Conservation (phyloP, 352 stramenopile species). For the Phytophthora sp. region DNA sequence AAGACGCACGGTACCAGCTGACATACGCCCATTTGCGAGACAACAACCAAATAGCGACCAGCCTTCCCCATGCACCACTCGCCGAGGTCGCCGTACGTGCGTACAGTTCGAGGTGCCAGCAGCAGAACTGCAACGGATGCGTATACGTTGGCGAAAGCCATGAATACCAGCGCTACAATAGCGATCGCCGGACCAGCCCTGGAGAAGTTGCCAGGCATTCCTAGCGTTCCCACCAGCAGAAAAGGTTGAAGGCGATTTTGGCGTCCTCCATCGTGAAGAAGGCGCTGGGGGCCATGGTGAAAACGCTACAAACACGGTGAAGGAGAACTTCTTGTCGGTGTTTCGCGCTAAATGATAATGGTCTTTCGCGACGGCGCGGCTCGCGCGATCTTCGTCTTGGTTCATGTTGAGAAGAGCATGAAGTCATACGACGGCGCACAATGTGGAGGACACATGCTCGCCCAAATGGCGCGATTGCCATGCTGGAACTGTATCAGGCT, state of each 20-base stretch:
- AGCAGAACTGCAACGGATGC: constrained; percentile 46
- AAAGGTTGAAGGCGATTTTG: constrained; percentile 46
- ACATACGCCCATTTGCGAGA: constrained; percentile 40
- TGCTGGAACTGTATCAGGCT: not conserved
- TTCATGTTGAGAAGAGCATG: not conserved
- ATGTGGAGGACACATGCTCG: not conserved
- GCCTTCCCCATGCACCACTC: constrained; percentile 52
- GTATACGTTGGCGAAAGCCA: constrained; percentile 50
- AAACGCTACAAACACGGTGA: not conserved
- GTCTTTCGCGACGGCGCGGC: not conserved
- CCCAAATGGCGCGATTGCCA: not conserved
- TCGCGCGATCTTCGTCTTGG: not conserved
- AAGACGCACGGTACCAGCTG: constrained; percentile 40
- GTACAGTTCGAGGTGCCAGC: constrained; percentile 38
- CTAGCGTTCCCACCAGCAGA: constrained; percentile 59
- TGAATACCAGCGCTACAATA: constrained; percentile 47
- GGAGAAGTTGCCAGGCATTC: constrained; percentile 55
- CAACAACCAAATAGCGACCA: constrained; percentile 37
- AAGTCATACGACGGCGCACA: not conserved
- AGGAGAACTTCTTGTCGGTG: too few relatives aligned
- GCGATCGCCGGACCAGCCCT: constrained; percentile 38
- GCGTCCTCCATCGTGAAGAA: constrained; percentile 55
- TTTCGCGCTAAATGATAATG: not conserved
- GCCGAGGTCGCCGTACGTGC: constrained; percentile 56
- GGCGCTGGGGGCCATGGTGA: constrained; percentile 3